Evolutionary conservation across 2,329 filamentous ascomycete species (phyloP).

Genomic region (Colletotrichum sp.): DNA sequence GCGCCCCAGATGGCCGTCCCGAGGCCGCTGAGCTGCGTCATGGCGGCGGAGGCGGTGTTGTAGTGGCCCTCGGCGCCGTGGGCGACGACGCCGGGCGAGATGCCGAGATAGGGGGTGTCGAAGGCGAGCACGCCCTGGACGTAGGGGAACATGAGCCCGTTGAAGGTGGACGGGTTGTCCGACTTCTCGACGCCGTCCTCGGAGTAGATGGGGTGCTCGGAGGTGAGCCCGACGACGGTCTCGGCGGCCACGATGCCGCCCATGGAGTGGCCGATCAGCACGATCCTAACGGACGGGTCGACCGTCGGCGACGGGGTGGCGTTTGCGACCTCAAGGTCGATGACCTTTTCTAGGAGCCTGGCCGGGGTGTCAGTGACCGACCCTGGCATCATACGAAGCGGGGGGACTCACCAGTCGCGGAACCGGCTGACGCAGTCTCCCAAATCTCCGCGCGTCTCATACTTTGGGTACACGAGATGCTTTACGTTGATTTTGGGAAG

Average conservation of each 20-base stretch:
- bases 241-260: slow-evolving; percentile 95
- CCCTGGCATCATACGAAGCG: background rate
- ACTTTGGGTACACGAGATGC: slow-evolving; percentile 77
- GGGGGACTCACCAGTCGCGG: slow-evolving; percentile 68
- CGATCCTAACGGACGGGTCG: slow-evolving; percentile 81
- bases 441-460: slow-evolving; percentile 82
- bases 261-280: slow-evolving; percentile 89
- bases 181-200: slow-evolving; percentile 44
- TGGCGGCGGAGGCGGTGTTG: slow-evolving; percentile 72
- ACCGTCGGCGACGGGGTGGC: slow-evolving; percentile 82
- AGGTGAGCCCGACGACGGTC: slow-evolving; percentile 74
- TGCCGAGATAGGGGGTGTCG: slow-evolving; percentile 90
- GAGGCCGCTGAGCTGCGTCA: slow-evolving; percentile 69
- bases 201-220: slow-evolving; percentile 58
- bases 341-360: slow-evolving; percentile 89
- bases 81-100: slow-evolving; percentile 81
- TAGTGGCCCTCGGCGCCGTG: slow-evolving; percentile 88
- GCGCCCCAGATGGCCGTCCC: slow-evolving; percentile 72
- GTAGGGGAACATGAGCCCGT: slow-evolving; percentile 87
- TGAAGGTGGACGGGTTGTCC: slow-evolving; percentile 43
- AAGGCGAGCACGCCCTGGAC: slow-evolving; percentile 90
- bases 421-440: slow-evolving; percentile 74
- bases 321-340: slow-evolving; percentile 88
- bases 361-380: background rate
- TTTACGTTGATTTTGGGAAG: slow-evolving; percentile 73